Conservation (phyloP, 2,329 filamentous ascomycete genomes). For the Fusarium mexicanum region DNA sequence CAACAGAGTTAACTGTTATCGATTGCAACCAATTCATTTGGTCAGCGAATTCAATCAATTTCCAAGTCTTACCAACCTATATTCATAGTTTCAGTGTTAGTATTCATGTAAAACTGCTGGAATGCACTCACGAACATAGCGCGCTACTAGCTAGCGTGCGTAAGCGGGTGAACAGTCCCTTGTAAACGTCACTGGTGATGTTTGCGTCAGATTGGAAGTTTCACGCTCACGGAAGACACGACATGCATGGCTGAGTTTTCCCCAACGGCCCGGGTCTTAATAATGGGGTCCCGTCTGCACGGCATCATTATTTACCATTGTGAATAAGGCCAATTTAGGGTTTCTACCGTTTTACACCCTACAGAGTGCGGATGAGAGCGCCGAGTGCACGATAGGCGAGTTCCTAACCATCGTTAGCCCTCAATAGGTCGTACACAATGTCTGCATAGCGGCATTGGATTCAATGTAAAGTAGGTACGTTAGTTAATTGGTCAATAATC, state of each 20-base stretch:
- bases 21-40: background rate
- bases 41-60: too few relatives aligned
- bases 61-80: background rate
- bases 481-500: background rate
- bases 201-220: constrained; percentile 11
- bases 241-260: constrained; percentile 1
- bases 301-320: constrained; percentile 1
- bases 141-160: constrained; percentile 15
- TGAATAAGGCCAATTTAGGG: constrained; percentile 13
- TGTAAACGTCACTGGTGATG: constrained; percentile 33
- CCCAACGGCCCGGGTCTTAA: constrained; percentile 21
- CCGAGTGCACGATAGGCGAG: background rate
- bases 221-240: background rate
- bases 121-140: constrained; percentile 14
- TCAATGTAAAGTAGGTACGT: background rate
- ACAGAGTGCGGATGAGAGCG: constrained; percentile 3
- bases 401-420: background rate
- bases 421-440: background rate
- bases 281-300: background rate
- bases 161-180: background rate
- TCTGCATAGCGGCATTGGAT: background rate
- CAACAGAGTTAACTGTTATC: background rate
- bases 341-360: constrained; percentile 22
- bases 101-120: background rate
- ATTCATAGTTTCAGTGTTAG: too few relatives aligned